Percentiles rank a stretch among this genome's conserved stretches.
phyloP scores from a whole-genome alignment of 1,284 basidiomycete species.

The Ustilago tritici region DNA sequence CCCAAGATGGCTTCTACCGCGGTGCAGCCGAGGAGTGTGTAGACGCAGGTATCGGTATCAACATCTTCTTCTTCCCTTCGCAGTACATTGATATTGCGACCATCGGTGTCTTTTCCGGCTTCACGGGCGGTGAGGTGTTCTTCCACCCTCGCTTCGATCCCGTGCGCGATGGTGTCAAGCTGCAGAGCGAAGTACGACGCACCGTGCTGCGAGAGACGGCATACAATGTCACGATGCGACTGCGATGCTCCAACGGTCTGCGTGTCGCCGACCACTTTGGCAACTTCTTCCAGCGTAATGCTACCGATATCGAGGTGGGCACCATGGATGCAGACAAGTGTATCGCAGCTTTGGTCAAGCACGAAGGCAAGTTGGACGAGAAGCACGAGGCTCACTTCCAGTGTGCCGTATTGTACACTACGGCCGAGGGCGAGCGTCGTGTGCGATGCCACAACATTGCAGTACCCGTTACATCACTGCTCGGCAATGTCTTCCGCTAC shows the following conservation, averaged over 20 bases:
- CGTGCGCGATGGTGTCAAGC: constrained; percentile 76
- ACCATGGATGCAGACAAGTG: constrained; percentile 85
- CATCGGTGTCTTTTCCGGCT: constrained; percentile 77
- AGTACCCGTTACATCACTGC: constrained; percentile 82
- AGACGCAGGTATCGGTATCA: constrained; percentile 89
- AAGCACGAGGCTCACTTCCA: constrained; percentile 86
- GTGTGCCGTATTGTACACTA: constrained; percentile 91
- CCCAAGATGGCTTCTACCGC: constrained; percentile 83
- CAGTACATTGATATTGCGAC: constrained; percentile 89
- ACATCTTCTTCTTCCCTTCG: constrained; percentile 86
- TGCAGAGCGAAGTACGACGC: constrained; percentile 81
- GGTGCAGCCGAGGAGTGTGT: constrained; percentile 87
- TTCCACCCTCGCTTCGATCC: constrained; percentile 91
- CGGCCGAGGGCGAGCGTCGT: constrained; percentile 80
- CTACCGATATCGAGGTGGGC: constrained; percentile 84
- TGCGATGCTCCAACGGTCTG: constrained; percentile 88
- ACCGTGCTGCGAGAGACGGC: constrained; percentile 80
- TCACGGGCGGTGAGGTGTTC: constrained; percentile 92
- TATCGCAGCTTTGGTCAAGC: constrained; percentile 78
- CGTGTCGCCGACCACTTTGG: constrained; percentile 81
- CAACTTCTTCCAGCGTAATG: constrained; percentile 81
- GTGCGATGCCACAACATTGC: constrained; percentile 89
- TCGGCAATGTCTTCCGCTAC: constrained; percentile 90
- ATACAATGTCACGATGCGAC: constrained; percentile 83
- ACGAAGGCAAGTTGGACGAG: constrained; percentile 77